Percentiles rank a stretch among this genome's conserved stretches.
Conservation (phyloP, 1,139 yeast genomes). For the Lodderomyces jiufengensis region DNA sequence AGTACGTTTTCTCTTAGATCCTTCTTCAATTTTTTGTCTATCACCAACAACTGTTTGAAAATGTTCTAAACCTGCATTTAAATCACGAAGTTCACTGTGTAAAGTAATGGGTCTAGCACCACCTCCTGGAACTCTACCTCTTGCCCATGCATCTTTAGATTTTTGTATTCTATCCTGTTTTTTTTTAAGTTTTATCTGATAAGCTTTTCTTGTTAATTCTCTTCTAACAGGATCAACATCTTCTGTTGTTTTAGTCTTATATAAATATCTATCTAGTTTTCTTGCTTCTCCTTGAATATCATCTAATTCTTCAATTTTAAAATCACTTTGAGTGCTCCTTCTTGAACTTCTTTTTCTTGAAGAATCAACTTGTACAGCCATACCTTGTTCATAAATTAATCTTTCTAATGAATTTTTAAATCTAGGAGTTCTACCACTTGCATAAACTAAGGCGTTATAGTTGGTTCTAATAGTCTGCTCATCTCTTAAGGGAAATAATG, state of each 20-base stretch:
- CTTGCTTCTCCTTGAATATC: slow-evolving; percentile 10
- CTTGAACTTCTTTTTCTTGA: slow-evolving; percentile 5
- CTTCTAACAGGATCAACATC: background rate
- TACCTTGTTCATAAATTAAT: slow-evolving; percentile 36
- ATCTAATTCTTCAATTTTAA: slow-evolving; percentile 7
- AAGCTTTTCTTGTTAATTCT: slow-evolving; percentile 2
- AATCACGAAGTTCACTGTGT: slow-evolving; percentile 1
- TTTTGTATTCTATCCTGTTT: slow-evolving; percentile 1
- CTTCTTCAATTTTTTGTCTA: slow-evolving; percentile 25
- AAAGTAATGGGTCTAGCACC: too few relatives aligned
- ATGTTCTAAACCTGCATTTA: slow-evolving; percentile 30
- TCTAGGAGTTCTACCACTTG: slow-evolving; percentile 23
- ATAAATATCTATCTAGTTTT: slow-evolving; percentile 2
- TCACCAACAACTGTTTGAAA: slow-evolving; percentile 42
- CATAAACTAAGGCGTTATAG: slow-evolving; percentile 20
- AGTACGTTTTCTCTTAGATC: slow-evolving; percentile 32
- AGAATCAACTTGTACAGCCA: slow-evolving; percentile 24
- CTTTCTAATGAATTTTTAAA: slow-evolving; percentile 30
- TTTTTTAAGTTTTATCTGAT: slow-evolving; percentile 3
- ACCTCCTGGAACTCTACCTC: too few relatives aligned
- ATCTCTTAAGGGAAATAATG: slow-evolving; percentile 15
- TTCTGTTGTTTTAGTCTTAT: too few relatives aligned
- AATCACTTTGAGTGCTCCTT: slow-evolving; percentile 6
- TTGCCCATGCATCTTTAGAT: background rate
- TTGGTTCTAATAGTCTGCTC: slow-evolving; percentile 17